Base-by-base conservation (phyloP, 176 grass and related monocot species). In the Oropetium thomaeum region DNA sequence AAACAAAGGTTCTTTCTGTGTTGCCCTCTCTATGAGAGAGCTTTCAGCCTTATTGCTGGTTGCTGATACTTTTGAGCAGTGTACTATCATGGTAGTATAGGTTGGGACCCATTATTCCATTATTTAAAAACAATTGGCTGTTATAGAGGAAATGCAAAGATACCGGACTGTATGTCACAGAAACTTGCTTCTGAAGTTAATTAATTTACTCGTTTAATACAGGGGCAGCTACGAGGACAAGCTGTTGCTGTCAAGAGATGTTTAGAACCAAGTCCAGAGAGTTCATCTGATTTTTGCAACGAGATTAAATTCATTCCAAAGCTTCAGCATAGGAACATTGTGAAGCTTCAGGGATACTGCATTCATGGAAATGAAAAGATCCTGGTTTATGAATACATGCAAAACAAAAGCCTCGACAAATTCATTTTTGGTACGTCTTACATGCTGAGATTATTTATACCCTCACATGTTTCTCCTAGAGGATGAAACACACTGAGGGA, bases 311-410 rank as follows among this genome's bases (percentile, higher is more conserved):
- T 38, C 33, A 64, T 64, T 22, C 61, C 61, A 38, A 64, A 64
- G 17, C 61, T 64, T 22, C 61, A 38, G 33, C 61, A 64, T n/a
- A 38, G 31, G 32, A 64, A 64, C 19, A 64, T 64, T 35, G 33
- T 64, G 33, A 64, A 64, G 61, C 61, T 64, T 64, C 31, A 4
- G 8, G 60, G 60, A 38, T 64, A 64, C 17, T 64, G 61, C 61
- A 38, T 64, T 35, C 17, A 64, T 5, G 61, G 19, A 38, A 31
- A 30, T 15, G 27, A 59, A 64, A 37, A 19, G 61, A 10, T 38
- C 61, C 61, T 64, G 7, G 61, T 64, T 22, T 64, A 64, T 22
- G 61, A 64, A 34, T 64, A 64, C 19, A 64, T 64, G 61, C 19
- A 17, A n/a, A 64, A 64, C 8, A 38, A 64, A 64, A 64, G 61